phyloP scores from a whole-genome alignment of 306 rosid species.

The Cyamopsis tetragonoloba region DNA sequence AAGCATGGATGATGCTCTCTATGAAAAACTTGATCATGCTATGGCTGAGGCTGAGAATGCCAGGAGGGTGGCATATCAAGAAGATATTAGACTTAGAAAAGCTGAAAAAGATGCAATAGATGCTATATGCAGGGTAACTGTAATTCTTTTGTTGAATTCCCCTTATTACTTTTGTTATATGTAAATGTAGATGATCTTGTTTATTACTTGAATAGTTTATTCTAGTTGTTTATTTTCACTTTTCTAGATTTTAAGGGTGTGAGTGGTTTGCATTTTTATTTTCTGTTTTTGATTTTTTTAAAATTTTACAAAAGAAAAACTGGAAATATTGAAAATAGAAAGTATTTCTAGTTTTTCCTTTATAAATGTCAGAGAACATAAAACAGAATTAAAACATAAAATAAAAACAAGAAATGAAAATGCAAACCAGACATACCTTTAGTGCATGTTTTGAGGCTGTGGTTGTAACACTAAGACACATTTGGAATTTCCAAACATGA shows the following conservation, averaged over 20 bases:
- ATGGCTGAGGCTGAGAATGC: constrained; percentile 67
- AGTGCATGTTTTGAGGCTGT: too few species aligned
- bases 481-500: too few species aligned
- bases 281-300: too few species aligned
- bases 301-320: too few species aligned
- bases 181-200: constrained; percentile 2
- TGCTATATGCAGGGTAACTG: constrained; percentile 57
- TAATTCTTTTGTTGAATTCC: background rate
- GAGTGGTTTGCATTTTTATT: too few species aligned
- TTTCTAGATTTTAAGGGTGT: background rate
- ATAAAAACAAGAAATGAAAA: too few species aligned
- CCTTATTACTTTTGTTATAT: background rate
- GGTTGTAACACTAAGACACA: too few species aligned
- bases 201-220: background rate
- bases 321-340: too few species aligned
- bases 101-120: constrained; percentile 70
- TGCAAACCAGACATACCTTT: too few species aligned
- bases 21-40: constrained; percentile 58
- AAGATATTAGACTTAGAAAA: constrained; percentile 53
- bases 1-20: constrained; percentile 46
- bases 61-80: constrained; percentile 51
- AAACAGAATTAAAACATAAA: too few species aligned
- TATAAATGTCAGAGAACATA: too few species aligned
- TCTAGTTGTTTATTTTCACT: background rate
- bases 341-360: too few species aligned